Evolutionary conservation across 129 eudicot genomes (phyloP).

Genomic region (Helianthus tuberosus): DNA sequence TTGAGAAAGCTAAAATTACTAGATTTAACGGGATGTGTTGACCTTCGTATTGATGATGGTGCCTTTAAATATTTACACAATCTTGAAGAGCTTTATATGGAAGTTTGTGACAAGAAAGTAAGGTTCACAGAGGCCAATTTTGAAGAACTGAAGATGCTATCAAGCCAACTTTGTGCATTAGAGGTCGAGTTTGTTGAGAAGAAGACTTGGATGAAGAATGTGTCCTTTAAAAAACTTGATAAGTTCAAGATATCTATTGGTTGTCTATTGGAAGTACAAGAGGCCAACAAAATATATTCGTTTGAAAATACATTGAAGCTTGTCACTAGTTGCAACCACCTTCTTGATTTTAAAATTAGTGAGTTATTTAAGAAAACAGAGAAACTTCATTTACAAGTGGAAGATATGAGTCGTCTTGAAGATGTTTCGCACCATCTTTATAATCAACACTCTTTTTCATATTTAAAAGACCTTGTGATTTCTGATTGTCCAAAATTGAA

Average conservation of each 20-base stretch:
- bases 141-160: not conserved
- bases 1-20: not conserved
- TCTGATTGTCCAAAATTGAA: not conserved
- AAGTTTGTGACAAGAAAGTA: too few species aligned
- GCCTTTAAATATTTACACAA: not conserved
- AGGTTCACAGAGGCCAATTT: not conserved
- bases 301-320: not conserved
- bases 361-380: constrained; percentile 12
- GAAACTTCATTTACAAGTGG: not conserved
- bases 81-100: constrained; percentile 24
- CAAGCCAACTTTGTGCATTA: not conserved
- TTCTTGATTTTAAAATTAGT: not conserved
- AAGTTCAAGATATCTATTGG: constrained; percentile 17
- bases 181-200: constrained; percentile 6
- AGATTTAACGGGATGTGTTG: constrained; percentile 12
- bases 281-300: not conserved
- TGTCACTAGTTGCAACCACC: not conserved
- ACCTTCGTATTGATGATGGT: constrained; percentile 10
- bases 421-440: not conserved
- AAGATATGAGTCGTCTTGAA: constrained; percentile 10
- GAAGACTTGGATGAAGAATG: not conserved
- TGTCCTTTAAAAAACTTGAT: not conserved
- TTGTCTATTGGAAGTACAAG: not conserved
- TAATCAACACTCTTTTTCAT: not conserved
- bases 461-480: constrained; percentile 11